phyloP scores from a whole-genome alignment of 78 protist genomes.

The Dictyostelium discoideum region dicty_2.7 NC_007089.4:5998001-5998500 shows the following conservation, averaged over 20 bases:
- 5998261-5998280: constrained; percentile 65
- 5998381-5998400: constrained; percentile 63
- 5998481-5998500: neutral
- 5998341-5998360: constrained; percentile 65
- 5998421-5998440: neutral
- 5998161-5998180: too few species aligned
- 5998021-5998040: constrained; percentile 58
- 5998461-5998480: neutral
- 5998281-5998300: constrained; percentile 23
- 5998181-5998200: too few species aligned
- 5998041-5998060: constrained; percentile 39
- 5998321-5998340: constrained; percentile 42
- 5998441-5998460: too few species aligned
- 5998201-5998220: too few species aligned
- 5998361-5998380: constrained; percentile 49
- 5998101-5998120: constrained; percentile 36
- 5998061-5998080: constrained; percentile 80
- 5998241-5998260: constrained; percentile 65
- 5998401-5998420: neutral
- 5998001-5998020: constrained; percentile 58
- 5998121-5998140: constrained; percentile 61
- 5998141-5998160: neutral
- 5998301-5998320: constrained; percentile 43
- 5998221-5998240: constrained; percentile 42
- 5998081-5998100: constrained; percentile 58